Evolutionary conservation across 305 asterid genomes (phyloP).

Genomic region (Coffea humblotiana): DNA sequence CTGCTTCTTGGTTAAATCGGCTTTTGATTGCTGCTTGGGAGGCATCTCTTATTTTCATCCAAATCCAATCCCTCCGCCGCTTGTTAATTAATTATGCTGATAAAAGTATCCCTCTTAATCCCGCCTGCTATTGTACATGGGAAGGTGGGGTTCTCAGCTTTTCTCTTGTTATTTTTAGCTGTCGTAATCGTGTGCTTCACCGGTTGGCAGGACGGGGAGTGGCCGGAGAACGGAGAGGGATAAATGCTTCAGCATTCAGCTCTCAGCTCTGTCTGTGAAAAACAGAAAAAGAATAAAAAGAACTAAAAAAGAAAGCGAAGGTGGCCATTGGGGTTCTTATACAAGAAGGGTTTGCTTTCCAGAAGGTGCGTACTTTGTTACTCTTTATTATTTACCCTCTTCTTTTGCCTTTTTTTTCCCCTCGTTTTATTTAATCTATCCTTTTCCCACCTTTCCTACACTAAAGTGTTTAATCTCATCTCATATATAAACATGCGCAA

Average conservation of each 20-base stretch:
- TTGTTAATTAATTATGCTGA: background rate
- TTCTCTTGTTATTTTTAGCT: background rate
- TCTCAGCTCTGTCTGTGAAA: background rate
- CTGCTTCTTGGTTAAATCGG: slow-evolving; percentile 88
- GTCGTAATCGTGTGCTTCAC: background rate
- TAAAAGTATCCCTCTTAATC: background rate
- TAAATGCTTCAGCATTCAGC: background rate
- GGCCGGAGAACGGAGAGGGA: background rate
- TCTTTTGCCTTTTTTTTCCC: no score
- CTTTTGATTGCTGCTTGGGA: slow-evolving; percentile 81
- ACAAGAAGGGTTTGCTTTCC: background rate
- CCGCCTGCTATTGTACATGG: background rate
- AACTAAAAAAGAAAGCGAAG: no score
- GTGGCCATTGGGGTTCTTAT: background rate
- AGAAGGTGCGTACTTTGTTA: background rate
- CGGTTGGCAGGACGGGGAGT: background rate
- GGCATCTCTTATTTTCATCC: slow-evolving; percentile 50
- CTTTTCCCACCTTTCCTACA: no score
- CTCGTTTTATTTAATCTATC: no score
- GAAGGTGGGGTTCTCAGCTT: background rate
- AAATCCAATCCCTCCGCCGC: slow-evolving; percentile 5
- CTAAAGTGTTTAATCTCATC: no score
- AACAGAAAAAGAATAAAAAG: no score
- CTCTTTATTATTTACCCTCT: no score
- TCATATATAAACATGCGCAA: no score